Conservation (phyloP, 2,329 filamentous ascomycete genomes). For the Aspergillus fumigatiaffinis region DNA sequence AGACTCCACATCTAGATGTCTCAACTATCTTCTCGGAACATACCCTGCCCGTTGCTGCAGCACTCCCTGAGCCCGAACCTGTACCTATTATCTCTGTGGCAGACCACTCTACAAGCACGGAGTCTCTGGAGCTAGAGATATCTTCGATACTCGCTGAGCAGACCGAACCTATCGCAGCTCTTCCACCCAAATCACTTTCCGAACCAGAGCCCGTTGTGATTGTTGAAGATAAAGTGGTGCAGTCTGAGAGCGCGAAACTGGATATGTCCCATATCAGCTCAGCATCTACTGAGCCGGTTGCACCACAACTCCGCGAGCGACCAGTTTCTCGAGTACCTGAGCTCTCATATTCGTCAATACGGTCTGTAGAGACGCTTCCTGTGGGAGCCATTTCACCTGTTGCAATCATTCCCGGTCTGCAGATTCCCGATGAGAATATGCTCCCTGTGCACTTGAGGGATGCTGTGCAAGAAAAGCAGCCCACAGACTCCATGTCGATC, state of each 20-base stretch:
- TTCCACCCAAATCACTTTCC: slow-evolving; percentile 13
- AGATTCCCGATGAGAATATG: slow-evolving; percentile 23
- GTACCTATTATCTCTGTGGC: slow-evolving; percentile 6
- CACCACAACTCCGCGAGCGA: slow-evolving; percentile 17
- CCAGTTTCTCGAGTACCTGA: slow-evolving; percentile 25
- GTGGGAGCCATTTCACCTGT: slow-evolving; percentile 32
- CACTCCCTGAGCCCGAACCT: slow-evolving; percentile 14
- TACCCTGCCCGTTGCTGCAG: slow-evolving; percentile 18
- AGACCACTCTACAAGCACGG: slow-evolving; percentile 3
- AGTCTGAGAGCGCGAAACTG: slow-evolving; percentile 17
- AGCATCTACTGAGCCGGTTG: slow-evolving; percentile 31
- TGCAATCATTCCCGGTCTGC: slow-evolving; percentile 12
- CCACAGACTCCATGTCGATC: slow-evolving; percentile 42
- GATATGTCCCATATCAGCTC: slow-evolving; percentile 27
- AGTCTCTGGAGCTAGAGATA: slow-evolving; percentile 17
- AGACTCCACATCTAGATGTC: slow-evolving; percentile 20
- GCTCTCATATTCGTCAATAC: slow-evolving; percentile 41
- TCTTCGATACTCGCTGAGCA: slow-evolving; percentile 28
- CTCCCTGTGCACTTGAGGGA: slow-evolving; percentile 17
- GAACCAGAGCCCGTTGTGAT: slow-evolving; percentile 14
- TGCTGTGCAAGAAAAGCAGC: slow-evolving; percentile 11
- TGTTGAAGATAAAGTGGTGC: slow-evolving; percentile 11
- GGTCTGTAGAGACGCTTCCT: slow-evolving; percentile 46
- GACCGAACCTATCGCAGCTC: slow-evolving; percentile 22
- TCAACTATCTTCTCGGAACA: slow-evolving; percentile 32